Percentiles rank a stretch among this genome's conserved stretches.
phyloP scores from a whole-genome alignment of 2,329 filamentous ascomycete species.

The Sporothrix sp. region DNA sequence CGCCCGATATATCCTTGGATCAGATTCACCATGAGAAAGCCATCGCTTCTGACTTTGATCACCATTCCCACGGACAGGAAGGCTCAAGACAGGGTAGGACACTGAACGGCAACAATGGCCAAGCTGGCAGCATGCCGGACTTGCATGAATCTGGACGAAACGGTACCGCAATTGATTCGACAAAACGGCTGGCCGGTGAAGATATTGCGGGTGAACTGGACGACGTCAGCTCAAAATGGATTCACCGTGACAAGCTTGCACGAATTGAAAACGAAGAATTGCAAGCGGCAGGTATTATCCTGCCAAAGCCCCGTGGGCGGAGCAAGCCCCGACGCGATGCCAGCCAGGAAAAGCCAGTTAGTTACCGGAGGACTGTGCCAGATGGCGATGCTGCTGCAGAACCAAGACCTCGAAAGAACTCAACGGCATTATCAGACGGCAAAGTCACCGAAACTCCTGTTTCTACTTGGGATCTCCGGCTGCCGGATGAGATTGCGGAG shows the following conservation, averaged over 20 bases:
- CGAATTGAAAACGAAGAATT: conserved; percentile 73
- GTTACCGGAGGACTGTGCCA: conserved; percentile 26
- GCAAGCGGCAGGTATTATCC: conserved; percentile 63
- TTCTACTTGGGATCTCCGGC: conserved; percentile 60
- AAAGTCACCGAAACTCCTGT: conserved; percentile 32
- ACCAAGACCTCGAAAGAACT: conserved; percentile 38
- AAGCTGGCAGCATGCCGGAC: conserved; percentile 38
- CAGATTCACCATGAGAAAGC: not conserved
- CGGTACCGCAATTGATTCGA: conserved; percentile 8
- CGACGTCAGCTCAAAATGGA: conserved; percentile 65
- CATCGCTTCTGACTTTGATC: conserved; percentile 4
- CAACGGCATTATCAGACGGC: conserved; percentile 27
- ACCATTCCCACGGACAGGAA: conserved; percentile 20
- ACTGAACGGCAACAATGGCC: conserved; percentile 28
- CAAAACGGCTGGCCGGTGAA: conserved; percentile 22
- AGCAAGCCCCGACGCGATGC: conserved; percentile 23
- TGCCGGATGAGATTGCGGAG: conserved; percentile 66
- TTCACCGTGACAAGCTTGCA: conserved; percentile 74
- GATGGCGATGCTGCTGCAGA: conserved; percentile 24
- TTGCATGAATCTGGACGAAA: conserved; percentile 25
- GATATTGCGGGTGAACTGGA: conserved; percentile 25
- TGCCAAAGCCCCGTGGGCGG: conserved; percentile 44
- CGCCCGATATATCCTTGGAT: not conserved
- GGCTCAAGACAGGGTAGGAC: no score
- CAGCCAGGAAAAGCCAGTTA: conserved; percentile 24